Percentiles rank a stretch among this genome's conserved stretches.
Evolutionary conservation across 495 filamentous ascomycete species (phyloP).

Genomic region (Penicillium subrubescens): DNA sequence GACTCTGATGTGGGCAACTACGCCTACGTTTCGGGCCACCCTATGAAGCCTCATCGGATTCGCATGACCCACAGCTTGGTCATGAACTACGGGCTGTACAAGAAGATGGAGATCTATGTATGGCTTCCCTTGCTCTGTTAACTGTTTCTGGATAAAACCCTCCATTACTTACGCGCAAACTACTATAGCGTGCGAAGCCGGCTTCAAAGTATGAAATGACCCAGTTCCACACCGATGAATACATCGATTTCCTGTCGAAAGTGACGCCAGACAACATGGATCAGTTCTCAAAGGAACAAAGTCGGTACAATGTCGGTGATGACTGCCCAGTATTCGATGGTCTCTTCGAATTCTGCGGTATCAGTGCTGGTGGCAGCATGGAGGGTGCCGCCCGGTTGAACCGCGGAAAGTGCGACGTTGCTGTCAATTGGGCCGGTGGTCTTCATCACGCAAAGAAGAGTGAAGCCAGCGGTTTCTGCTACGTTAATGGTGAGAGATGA

Average conservation of each 20-base stretch:
- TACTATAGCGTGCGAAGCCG: constrained; percentile 86
- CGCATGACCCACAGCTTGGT: constrained; percentile 94
- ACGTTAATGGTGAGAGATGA: constrained; percentile 81
- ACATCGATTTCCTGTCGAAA: constrained; percentile 94
- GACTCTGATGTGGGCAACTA: constrained; percentile 97
- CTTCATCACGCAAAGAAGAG: constrained; percentile 97
- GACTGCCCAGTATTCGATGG: constrained; percentile 98
- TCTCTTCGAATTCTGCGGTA: constrained; percentile 96
- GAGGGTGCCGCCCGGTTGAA: constrained; percentile 93
- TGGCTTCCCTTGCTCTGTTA: constrained; percentile 35
- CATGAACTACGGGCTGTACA: constrained; percentile 98
- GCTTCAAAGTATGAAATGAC: constrained; percentile 97
- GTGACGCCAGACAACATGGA: constrained; percentile 99
- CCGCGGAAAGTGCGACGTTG: constrained; percentile 92
- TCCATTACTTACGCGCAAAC: constrained; percentile 29
- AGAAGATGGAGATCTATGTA: constrained; percentile 99
- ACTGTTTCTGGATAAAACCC: background rate
- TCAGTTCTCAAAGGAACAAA: constrained; percentile 84
- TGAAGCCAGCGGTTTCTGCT: constrained; percentile 97
- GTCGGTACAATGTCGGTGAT: constrained; percentile 96
- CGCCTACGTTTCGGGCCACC: constrained; percentile 96
- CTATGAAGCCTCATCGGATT: constrained; percentile 99
- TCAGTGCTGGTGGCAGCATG: constrained; percentile 96
- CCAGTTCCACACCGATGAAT: constrained; percentile 99
- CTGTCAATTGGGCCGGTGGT: constrained; percentile 96